Conservation (phyloP, 139 green algal species). For the Asterochloris erici region DNA sequence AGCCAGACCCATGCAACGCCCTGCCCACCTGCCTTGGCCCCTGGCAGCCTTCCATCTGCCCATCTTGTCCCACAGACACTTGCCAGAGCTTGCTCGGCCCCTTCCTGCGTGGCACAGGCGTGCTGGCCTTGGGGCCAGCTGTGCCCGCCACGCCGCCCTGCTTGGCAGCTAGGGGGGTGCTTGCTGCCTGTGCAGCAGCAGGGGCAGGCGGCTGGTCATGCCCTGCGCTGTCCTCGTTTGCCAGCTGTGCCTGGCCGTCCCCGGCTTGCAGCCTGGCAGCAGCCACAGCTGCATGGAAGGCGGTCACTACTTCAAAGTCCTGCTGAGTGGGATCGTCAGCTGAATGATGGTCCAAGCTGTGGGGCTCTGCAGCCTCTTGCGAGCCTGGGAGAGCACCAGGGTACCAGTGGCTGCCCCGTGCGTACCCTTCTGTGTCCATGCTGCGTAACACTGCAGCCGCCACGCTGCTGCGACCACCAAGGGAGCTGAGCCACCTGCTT, state of each 20-base stretch:
- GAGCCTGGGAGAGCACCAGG: conserved; percentile 19
- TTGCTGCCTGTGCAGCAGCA: too few relatives aligned
- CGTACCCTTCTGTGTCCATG: conserved; percentile 42
- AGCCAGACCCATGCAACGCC: too few relatives aligned
- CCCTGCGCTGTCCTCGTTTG: too few relatives aligned
- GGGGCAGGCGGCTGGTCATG: too few relatives aligned
- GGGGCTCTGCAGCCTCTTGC: too few relatives aligned
- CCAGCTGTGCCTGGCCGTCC: too few relatives aligned
- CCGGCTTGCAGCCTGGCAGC: too few relatives aligned
- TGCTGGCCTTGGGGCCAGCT: conserved; percentile 15
- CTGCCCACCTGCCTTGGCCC: not conserved
- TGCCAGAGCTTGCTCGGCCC: not conserved
- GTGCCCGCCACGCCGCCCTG: not conserved
- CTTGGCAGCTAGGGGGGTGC: too few relatives aligned
- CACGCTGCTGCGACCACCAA: conserved; percentile 33
- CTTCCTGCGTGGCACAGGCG: conserved; percentile 15
- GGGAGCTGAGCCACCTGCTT: conserved; percentile 35
- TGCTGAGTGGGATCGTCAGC: too few relatives aligned
- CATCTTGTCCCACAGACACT: conserved; percentile 26
- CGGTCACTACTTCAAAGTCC: too few relatives aligned
- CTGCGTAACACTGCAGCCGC: conserved; percentile 32
- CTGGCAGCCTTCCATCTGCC: conserved; percentile 1
- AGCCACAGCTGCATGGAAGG: too few relatives aligned
- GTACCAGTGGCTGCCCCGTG: conserved; percentile 48
- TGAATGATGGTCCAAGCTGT: too few relatives aligned